These are phyloP conservation scores for Sugiyamaella neomexicana DNA, from an alignment of 1,139 yeast species.

Conservation along the genomic window DNA sequence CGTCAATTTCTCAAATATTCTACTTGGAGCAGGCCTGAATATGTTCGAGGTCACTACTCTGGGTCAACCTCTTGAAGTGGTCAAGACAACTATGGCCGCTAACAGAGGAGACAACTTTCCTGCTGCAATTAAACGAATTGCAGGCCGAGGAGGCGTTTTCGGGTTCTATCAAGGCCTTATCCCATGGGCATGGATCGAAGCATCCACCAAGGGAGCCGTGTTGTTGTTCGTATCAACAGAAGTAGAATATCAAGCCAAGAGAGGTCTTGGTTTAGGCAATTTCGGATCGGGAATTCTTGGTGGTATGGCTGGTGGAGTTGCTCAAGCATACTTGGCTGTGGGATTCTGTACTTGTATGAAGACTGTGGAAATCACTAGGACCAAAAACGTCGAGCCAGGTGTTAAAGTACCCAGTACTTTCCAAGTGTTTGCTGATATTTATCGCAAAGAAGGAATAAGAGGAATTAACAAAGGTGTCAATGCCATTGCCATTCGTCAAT, in stretches of 20 bases:
- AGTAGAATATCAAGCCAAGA: conserved; percentile 74
- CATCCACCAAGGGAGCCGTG: conserved; percentile 99
- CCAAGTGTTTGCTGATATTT: conserved; percentile 83
- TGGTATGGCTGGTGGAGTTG: conserved; percentile 93
- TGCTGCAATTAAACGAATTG: conserved; percentile 71
- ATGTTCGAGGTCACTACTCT: conserved; percentile 89
- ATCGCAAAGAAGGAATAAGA: conserved; percentile 77
- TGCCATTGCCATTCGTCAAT: conserved; percentile 98
- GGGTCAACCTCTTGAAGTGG: conserved; percentile 95
- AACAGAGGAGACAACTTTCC: conserved; percentile 70
- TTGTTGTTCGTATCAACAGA: conserved; percentile 89
- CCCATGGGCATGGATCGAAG: conserved; percentile 99
- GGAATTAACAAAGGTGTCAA: conserved; percentile 98
- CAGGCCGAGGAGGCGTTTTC: conserved; percentile 87
- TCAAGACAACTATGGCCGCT: conserved; percentile 97
- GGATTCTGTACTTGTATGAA: conserved; percentile 98
- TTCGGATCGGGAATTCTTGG: conserved; percentile 91
- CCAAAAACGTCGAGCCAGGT: conserved; percentile 76
- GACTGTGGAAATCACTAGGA: conserved; percentile 92
- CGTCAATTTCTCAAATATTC: conserved; percentile 81
- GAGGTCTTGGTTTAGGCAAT: conserved; percentile 59
- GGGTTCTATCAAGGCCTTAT: conserved; percentile 97
- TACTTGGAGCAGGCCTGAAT: conserved; percentile 91
- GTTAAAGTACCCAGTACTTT: conserved; percentile 71
- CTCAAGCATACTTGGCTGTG: conserved; percentile 94